Evolutionary conservation across 208 protist genomes (phyloP), one percentile per base, ranked within the genome.

Genomic region (Wallacemonas sp.): DNA sequence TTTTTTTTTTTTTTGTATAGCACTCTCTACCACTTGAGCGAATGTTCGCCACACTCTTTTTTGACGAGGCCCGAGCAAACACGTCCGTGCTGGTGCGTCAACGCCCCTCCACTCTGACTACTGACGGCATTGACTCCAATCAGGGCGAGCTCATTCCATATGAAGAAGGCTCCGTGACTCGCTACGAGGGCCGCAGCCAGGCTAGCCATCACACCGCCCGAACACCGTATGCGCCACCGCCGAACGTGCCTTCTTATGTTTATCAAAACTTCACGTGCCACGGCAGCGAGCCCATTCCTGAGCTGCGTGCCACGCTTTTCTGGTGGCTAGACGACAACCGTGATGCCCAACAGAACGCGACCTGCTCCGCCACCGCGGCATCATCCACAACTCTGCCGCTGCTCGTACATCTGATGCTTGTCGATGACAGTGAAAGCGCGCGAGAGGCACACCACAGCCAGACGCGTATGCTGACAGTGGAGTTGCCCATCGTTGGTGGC

Each of bases 31-130:
- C 17, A 19, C 22, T 19, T 11, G 44, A 1, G 39, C 47, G n/a
- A 28, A 94, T 94, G 88, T 59, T 90, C 15, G 78, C 77, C 31
- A 94, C 80, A 2, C 69, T 94, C 12, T 91, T 94, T 56, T 94
- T 91, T 62, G 88, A 94, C 41, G 82, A 86, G 46, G 62, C 77
- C 19, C 64, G 77, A 39, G 67, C 82, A 24, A 78, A 66, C 54
- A 89, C 80, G 33, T 71, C 75, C n/a, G 63, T 92, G 31, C 74
- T 72, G 19, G 79, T 81, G 26, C 77, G 69, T 5, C 39, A 41
- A 21, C 45, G 41, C 0, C 56, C 34, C 15, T 6, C 36, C 17
- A 47, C 56, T 33, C 6, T 17, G 56, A 45, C 34, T n/a, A n/a
- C n/a, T n/a, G 41, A 34, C 8, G 34, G 8, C 6, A 19, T 17